These are phyloP conservation scores for Penicillium cinerascens DNA, from an alignment of 495 filamentous ascomycete species.

Conservation along the genomic window DNA sequence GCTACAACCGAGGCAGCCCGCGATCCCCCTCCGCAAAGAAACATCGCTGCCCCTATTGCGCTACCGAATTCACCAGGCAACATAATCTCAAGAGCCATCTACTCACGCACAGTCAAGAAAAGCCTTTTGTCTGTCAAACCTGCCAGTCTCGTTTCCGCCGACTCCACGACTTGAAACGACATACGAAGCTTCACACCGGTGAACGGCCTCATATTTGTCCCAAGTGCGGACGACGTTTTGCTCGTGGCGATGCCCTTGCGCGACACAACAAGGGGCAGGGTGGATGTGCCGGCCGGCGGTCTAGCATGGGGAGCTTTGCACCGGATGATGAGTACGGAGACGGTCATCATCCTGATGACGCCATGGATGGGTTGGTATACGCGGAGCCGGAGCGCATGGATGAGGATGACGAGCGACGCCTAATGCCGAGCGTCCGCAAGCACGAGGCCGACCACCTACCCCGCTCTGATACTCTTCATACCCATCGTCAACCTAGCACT, in stretches of 20 bases:
- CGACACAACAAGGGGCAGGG: constrained; percentile 95
- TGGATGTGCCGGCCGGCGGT: constrained; percentile 85
- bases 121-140: constrained; percentile 86
- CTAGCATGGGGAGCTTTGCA: constrained; percentile 81
- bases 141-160: constrained; percentile 88
- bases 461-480: constrained; percentile 50
- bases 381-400: constrained; percentile 60
- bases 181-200: constrained; percentile 93
- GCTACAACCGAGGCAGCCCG: constrained; percentile 56
- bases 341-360: constrained; percentile 51
- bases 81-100: constrained; percentile 99
- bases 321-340: constrained; percentile 74
- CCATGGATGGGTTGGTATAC: constrained; percentile 75
- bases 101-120: constrained; percentile 97
- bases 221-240: constrained; percentile 91
- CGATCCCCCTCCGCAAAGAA: constrained; percentile 79
- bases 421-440: constrained; percentile 68
- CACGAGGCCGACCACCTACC: constrained; percentile 51
- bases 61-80: constrained; percentile 94
- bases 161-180: constrained; percentile 92
- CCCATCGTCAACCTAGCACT: constrained; percentile 62
- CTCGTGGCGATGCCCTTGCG: constrained; percentile 89
- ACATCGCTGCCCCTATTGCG: constrained; percentile 93
- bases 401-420: constrained; percentile 57
- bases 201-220: constrained; percentile 92